Evolutionary conservation across 768 basidiomycete genomes (phyloP).

Genomic region (Mrakia blollopis): DNA sequence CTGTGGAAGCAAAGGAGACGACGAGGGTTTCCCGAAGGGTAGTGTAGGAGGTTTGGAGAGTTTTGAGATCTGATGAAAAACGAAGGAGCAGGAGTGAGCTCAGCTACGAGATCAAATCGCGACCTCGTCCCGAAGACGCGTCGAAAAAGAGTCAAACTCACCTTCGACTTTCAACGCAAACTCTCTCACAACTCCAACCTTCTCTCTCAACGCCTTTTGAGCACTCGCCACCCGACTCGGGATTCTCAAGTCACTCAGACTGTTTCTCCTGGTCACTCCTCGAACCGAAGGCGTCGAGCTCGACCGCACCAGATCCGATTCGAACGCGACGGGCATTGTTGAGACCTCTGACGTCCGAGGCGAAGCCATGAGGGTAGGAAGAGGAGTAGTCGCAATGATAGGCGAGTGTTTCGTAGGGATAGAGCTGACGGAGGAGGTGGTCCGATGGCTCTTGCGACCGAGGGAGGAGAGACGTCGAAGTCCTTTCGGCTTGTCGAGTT

Average conservation of each 20-base stretch:
- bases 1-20: neutral
- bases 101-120: neutral
- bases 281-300: slow-evolving; percentile 9
- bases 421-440: slow-evolving; percentile 29
- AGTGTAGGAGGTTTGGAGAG: slow-evolving; percentile 27
- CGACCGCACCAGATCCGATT: slow-evolving; percentile 11
- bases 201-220: slow-evolving; percentile 40
- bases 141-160: neutral
- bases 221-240: slow-evolving; percentile 38
- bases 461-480: slow-evolving; percentile 10
- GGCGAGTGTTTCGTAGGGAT: slow-evolving; percentile 16
- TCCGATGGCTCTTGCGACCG: slow-evolving; percentile 20
- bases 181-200: slow-evolving; percentile 39
- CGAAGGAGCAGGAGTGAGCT: neutral
- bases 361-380: neutral
- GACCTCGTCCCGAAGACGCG: neutral
- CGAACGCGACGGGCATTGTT: neutral
- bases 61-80: slow-evolving; percentile 33
- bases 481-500: neutral
- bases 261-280: slow-evolving; percentile 36
- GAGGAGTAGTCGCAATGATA: neutral
- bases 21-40: slow-evolving; percentile 19
- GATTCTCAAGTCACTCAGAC: slow-evolving; percentile 40
- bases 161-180: slow-evolving; percentile 40
- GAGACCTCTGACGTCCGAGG: neutral